Percentiles rank a stretch among this genome's conserved stretches.
Evolutionary conservation across 2,329 filamentous ascomycete species (phyloP).

Genomic region (Xylariaceae sp.): DNA sequence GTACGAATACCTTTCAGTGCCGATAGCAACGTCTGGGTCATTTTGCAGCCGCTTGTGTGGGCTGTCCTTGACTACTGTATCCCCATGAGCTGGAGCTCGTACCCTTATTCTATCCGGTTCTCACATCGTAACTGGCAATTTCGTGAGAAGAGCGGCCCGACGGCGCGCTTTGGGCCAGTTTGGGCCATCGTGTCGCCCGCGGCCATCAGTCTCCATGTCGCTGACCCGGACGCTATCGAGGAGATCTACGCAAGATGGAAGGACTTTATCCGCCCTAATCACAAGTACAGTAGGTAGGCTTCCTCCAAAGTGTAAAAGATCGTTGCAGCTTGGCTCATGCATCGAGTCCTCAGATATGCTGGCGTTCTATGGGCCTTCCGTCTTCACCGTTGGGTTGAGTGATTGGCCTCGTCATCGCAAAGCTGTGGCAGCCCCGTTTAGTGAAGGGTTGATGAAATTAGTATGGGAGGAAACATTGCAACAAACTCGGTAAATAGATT

Average conservation of each 20-base stretch:
- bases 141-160: slow-evolving; percentile 9
- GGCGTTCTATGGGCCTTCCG: slow-evolving; percentile 26
- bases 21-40: slow-evolving; percentile 22
- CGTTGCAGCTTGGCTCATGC: neutral
- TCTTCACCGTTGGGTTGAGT: slow-evolving; percentile 26
- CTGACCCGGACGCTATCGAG: slow-evolving; percentile 21
- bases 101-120: slow-evolving; percentile 22
- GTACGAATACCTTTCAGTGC: slow-evolving; percentile 22
- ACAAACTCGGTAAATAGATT: slow-evolving; percentile 9
- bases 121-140: slow-evolving; percentile 24
- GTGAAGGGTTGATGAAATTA: slow-evolving; percentile 25
- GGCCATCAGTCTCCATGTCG: slow-evolving; percentile 18
- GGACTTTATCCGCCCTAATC: slow-evolving; percentile 22
- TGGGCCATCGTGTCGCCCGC: slow-evolving; percentile 24
- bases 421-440: slow-evolving; percentile 25
- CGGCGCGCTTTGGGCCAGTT: slow-evolving; percentile 19
- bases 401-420: slow-evolving; percentile 30
- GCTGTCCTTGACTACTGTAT: slow-evolving; percentile 16
- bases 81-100: slow-evolving; percentile 20
- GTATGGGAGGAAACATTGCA: slow-evolving; percentile 27
- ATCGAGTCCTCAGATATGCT: slow-evolving; percentile 8
- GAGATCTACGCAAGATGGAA: slow-evolving; percentile 19
- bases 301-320: neutral
- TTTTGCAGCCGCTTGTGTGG: slow-evolving; percentile 22
- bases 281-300: slow-evolving; percentile 15